Base-by-base conservation (phyloP, 2,329 filamentous ascomycete species). In the Ophiostoma sp. region DNA sequence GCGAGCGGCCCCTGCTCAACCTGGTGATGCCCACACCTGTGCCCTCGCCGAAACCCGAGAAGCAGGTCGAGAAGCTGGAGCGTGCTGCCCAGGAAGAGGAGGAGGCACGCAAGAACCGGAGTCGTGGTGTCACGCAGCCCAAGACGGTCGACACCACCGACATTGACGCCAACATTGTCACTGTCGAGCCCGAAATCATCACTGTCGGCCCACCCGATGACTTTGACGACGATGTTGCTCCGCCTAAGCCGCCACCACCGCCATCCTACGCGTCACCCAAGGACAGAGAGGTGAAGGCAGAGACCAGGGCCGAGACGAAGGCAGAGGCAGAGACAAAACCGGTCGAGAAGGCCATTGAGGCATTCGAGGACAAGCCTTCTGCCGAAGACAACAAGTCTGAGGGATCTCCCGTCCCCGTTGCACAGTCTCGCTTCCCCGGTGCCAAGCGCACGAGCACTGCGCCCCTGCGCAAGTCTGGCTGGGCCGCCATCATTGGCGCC, bases 11-110 rank as follows among this genome's bases (percentile, higher is more conserved):
- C 0, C 78, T 90, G 73, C 80, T 92, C 39, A 91, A 90, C 77
- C 79, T 92, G 59, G 87, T 91, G 68, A 84, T 84, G 50, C 89
- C 90, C 22, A 91, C 89, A 1, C 90, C 90, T 9, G 77, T 80
- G 8, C 82, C 85, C 11, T 87, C 88, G 0, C 89, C 89, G 0
- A 78, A 79, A 19, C 83, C 82, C 2, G 84, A 86, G 75, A 83
- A 82, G 76, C 83, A 83, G 76, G 77, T 75, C 63, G 74, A 75
- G 3, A 42, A 69, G 50, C 50, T 71, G 3, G 73, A 74, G 48
- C n/a, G 33, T 3, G 61, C 61, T 3, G 71, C 69, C 5, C 22
- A 22, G 39, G 72, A 48, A 7, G 55, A 28, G 5, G 50, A 72
- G 2, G 61, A 50, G 28, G 66, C 45, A 19, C 45, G 28, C 45